A percentile compares a stretch with the other conserved stretches of the same genome.
These are phyloP conservation scores for Cladosporium phlei DNA, from an alignment of 2,329 filamentous ascomycete species.

Conservation along the genomic window DNA sequence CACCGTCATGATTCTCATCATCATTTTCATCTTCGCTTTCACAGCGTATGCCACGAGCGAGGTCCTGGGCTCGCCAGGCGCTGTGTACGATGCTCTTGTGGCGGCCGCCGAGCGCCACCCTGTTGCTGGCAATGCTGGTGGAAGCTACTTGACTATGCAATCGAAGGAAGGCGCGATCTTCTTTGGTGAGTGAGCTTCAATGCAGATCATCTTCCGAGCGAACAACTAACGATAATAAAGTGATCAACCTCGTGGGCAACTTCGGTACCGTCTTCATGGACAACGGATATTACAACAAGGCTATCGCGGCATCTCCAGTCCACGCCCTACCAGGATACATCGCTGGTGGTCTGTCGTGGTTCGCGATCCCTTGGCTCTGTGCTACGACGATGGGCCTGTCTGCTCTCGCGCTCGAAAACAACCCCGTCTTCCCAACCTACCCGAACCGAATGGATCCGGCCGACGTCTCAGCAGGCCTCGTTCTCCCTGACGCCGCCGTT, in stretches of 20 bases:
- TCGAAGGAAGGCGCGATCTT: conserved; percentile 78
- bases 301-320: conserved; percentile 79
- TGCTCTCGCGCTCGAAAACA: conserved; percentile 72
- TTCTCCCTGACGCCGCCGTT: conserved; percentile 79
- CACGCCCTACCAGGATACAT: conserved; percentile 86
- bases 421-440: conserved; percentile 66
- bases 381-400: conserved; percentile 85
- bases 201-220: background rate
- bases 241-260: conserved; percentile 79
- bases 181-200: conserved; percentile 53
- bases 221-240: background rate
- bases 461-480: conserved; percentile 77
- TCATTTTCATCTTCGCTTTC: conserved; percentile 81
- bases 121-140: conserved; percentile 71
- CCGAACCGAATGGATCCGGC: conserved; percentile 65
- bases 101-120: conserved; percentile 66
- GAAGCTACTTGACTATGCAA: conserved; percentile 82
- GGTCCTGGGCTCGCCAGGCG: conserved; percentile 66
- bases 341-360: conserved; percentile 81
- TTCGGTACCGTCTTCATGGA: conserved; percentile 82
- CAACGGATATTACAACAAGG: conserved; percentile 79
- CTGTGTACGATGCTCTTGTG: conserved; percentile 73
- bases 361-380: conserved; percentile 85
- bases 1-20: conserved; percentile 76
- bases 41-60: conserved; percentile 72